Evolutionary conservation across 768 basidiomycete species (phyloP), one percentile per base, ranked within the genome.

Genomic region (Boletus rubescentipes): DNA sequence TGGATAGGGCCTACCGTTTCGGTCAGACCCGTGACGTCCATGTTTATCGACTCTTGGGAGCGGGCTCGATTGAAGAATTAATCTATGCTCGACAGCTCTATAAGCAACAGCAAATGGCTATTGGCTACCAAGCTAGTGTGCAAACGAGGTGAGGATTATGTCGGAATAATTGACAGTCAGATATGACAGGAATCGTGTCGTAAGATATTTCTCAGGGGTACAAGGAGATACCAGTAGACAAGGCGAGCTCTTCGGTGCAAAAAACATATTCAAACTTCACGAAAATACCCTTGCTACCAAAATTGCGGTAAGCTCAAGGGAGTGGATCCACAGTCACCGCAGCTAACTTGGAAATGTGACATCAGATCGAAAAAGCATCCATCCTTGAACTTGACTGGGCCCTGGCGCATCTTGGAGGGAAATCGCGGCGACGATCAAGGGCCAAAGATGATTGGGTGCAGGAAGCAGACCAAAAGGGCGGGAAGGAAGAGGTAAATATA

Each of bases 71-170:
- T 12, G 92, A 94, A 63, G 92, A 95, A 66, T 71, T 92, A 39
- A 91, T 93, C 18, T 93, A 93, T 61, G 89, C 89, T 0, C 83
- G 92, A 12, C 93, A 95, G 65, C 81, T 96, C 20, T 94, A 94
- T 72, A 95, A 95, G 67, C 91, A 93, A 59, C 93, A 95, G 65
- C 89, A 92, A 64, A 93, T 93, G 89, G 83, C 84, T n/a, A 91
- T 93, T 42, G 92, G 84, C 0, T 94, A 94, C 66, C 81, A 88
- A 57, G 88, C 87, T 1, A 91, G 88, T 60, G 74, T 90, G 9
- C 91, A 93, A 62, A 92, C 91, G 0, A 79, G 91, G 86, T 86
- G 62, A 38, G 67, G 41, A 21, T n/a, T 18, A 2, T 37, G 14
- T 45, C n/a, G 20, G 18, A 10, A 54, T 7, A 15, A 2, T 21